Evolutionary conservation across 495 filamentous ascomycete genomes (phyloP), one percentile per base, ranked within the genome.

Genomic region (Cryomyces antarcticus): DNA sequence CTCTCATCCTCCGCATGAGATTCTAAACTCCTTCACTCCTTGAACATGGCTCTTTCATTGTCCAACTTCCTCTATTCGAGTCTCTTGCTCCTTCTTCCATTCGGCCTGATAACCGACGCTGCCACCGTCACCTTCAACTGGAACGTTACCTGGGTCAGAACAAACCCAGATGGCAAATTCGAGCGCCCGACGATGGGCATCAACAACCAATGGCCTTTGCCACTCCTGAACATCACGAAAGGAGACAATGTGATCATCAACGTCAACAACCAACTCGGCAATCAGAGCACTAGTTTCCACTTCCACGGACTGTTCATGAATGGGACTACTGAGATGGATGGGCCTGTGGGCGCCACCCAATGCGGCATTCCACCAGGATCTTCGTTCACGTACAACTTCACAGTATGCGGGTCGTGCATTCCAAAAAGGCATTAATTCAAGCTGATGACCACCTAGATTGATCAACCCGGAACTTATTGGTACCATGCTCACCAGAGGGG

Each of bases 271-370:
- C 65, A 69, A 17, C 68, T 92, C 5, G 79, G 73, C 7, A 72
- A 86, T 52, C 66, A 84, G 51, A 62, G 62, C 28, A 78, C 80
- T 3, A 72, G 71, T 31, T 59, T 89, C 4, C 83, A 92, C 62
- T 92, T 77, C 56, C 83, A 92, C 55, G 83, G 83, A 13, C 65
- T 88, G 52, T 82, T 70, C 55, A 79, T 84, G 55, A 68, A 78
- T 51, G 68, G 65, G 27, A 78, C 77, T 5, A 72, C 64, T 12
- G 56, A 67, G 7, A 87, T 87, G 82, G 83, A 92, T 52, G 83
- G 83, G 0, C 65, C 82, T 5, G 63, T 68, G 3, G 71, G 71
- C 41, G 69, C 72, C 11, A 77, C 72, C 4, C 82, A 88, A 52
- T 89, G 82, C 44, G 57, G 70, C 1, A 66, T 83, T 36, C 57